These are phyloP conservation scores for Calonectria leucothoes DNA, from an alignment of 2,329 filamentous ascomycete genomes.

Conservation along the genomic window DNA sequence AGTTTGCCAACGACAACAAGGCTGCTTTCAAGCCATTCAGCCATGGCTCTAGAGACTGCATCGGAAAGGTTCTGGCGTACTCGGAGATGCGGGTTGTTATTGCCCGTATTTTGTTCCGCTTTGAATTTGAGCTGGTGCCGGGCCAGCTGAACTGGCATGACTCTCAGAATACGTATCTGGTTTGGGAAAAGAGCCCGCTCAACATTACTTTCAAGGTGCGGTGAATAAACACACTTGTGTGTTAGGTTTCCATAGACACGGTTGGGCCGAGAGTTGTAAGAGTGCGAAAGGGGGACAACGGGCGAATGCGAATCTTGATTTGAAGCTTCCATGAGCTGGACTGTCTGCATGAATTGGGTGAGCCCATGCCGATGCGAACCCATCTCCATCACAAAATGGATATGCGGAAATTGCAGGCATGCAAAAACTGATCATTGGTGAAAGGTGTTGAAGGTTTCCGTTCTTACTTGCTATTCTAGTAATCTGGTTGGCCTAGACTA, in stretches of 20 bases:
- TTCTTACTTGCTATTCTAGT: too few species aligned
- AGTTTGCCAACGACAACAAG: neutral
- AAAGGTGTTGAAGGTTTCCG: too few species aligned
- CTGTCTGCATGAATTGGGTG: too few species aligned
- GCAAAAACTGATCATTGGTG: too few species aligned
- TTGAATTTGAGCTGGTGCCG: neutral
- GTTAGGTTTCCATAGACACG: too few species aligned
- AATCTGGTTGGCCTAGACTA: too few species aligned
- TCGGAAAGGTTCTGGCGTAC: neutral
- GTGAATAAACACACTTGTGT: neutral
- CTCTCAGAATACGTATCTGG: neutral
- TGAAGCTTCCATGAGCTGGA: too few species aligned
- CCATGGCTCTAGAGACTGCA: neutral
- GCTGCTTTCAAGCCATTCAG: neutral
- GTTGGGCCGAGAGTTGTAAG: conserved; percentile 31
- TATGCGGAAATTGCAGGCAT: too few species aligned
- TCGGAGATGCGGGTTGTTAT: neutral
- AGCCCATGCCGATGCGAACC: too few species aligned
- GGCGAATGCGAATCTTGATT: too few species aligned
- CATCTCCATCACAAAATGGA: too few species aligned
- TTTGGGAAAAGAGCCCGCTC: neutral
- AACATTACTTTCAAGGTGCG: neutral
- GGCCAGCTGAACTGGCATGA: neutral
- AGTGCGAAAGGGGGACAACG: conserved; percentile 4
- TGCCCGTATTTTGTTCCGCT: neutral